phyloP scores from a whole-genome alignment of 768 basidiomycete genomes.

The Termitomyces sp. region DNA sequence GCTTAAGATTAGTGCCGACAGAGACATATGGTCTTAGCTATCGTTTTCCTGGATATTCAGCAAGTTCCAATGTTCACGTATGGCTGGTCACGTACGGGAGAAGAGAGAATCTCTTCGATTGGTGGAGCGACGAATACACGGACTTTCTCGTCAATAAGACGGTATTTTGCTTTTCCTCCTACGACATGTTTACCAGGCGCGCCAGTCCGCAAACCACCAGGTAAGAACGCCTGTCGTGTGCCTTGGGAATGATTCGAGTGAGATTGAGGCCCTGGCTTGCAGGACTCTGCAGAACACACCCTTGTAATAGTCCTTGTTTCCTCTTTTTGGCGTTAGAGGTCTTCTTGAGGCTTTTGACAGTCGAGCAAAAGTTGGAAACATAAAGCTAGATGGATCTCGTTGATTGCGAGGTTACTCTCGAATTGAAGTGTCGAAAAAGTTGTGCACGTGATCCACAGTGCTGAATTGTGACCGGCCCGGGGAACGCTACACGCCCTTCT shows the following conservation, averaged over 20 bases:
- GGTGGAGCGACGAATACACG: conserved; percentile 81
- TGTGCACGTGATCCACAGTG: conserved; percentile 3
- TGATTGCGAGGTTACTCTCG: not conserved
- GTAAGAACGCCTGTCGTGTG: conserved; percentile 76
- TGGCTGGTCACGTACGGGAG: conserved; percentile 39
- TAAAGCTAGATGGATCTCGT: conserved; percentile 20
- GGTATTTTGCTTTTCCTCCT: conserved; percentile 73
- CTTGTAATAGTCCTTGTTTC: conserved; percentile 97
- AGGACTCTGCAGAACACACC: conserved; percentile 39
- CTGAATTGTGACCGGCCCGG: not conserved
- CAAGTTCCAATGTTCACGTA: not conserved
- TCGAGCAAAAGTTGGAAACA: conserved; percentile 66
- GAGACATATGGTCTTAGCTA: conserved; percentile 74
- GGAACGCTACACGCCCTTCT: not conserved
- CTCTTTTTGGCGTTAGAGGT: conserved; percentile 79
- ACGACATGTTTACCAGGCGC: conserved; percentile 85
- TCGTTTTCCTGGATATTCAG: not conserved
- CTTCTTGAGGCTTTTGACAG: conserved; percentile 82
- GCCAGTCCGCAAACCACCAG: conserved; percentile 82
- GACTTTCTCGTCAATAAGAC: conserved; percentile 77
- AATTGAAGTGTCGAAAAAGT: conserved; percentile 8
- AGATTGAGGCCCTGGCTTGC: not conserved
- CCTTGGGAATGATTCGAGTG: conserved; percentile 36
- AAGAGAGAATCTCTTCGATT: conserved; percentile 51
- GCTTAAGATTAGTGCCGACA: conserved; percentile 33